These are phyloP conservation scores for Furcasterigmium furcatum DNA, from an alignment of 2,329 filamentous ascomycete species.

Conservation along the genomic window DNA sequence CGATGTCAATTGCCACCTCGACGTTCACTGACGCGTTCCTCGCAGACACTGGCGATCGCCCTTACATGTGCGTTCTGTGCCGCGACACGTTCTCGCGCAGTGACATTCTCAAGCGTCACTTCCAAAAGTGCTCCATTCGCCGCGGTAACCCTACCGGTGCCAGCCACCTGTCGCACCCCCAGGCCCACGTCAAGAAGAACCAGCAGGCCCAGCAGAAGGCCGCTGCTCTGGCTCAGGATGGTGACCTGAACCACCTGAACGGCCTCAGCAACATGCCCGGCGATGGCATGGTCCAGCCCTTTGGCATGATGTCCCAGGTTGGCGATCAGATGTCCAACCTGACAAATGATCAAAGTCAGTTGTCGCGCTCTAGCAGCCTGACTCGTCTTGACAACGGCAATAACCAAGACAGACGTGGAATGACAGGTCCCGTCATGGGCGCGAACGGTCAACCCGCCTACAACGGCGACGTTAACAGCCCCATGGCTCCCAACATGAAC, in stretches of 20 bases:
- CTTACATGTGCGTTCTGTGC: constrained; percentile 97
- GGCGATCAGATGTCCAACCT: constrained; percentile 58
- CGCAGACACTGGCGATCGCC: constrained; percentile 91
- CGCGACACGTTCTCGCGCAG: constrained; percentile 97
- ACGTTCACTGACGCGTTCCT: constrained; percentile 6
- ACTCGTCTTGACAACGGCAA: constrained; percentile 53
- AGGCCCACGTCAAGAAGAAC: constrained; percentile 82
- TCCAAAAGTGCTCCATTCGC: constrained; percentile 97
- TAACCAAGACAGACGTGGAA: constrained; percentile 55
- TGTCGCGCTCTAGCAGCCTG: constrained; percentile 60
- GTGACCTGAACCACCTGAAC: constrained; percentile 57
- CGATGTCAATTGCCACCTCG: constrained; percentile 2
- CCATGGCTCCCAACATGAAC: constrained; percentile 61
- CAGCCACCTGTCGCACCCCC: constrained; percentile 89
- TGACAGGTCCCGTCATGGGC: constrained; percentile 50
- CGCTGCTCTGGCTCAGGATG: constrained; percentile 48
- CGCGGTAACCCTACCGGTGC: constrained; percentile 93
- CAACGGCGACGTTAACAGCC: constrained; percentile 52
- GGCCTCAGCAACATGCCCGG: constrained; percentile 55
- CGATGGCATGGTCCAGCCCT: constrained; percentile 56
- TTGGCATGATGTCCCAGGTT: constrained; percentile 51
- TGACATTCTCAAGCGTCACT: constrained; percentile 98
- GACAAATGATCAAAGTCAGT: constrained; percentile 57
- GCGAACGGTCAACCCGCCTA: constrained; percentile 52
- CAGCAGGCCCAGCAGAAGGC: constrained; percentile 54